Conservation (phyloP, 2,329 filamentous ascomycete species). For the Monosporascus sp. region DNA sequence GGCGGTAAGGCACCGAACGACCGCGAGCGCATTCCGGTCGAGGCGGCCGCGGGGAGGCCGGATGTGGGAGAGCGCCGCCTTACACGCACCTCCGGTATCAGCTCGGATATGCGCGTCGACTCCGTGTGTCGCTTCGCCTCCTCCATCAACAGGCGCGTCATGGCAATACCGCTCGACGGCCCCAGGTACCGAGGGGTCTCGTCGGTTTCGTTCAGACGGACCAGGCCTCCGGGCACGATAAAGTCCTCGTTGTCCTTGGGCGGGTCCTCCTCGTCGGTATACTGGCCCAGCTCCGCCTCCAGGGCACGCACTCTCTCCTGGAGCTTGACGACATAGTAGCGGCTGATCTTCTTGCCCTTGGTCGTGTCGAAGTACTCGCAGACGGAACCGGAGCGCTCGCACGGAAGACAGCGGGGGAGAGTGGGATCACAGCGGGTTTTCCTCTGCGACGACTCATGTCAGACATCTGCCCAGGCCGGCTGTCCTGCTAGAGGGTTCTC, state of each 20-base stretch:
- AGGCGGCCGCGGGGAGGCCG: neutral
- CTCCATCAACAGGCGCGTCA: slow-evolving; percentile 93
- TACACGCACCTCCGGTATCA: slow-evolving; percentile 70
- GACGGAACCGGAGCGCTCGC: slow-evolving; percentile 82
- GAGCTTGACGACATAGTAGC: slow-evolving; percentile 87
- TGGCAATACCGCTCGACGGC: slow-evolving; percentile 90
- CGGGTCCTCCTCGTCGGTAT: slow-evolving; percentile 71
- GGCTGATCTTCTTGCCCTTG: slow-evolving; percentile 79
- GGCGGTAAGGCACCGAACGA: slow-evolving; percentile 49
- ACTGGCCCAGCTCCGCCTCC: slow-evolving; percentile 73
- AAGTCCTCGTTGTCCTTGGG: slow-evolving; percentile 76
- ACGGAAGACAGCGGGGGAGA: slow-evolving; percentile 85
- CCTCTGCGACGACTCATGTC: slow-evolving; percentile 49
- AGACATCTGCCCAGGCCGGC: neutral
- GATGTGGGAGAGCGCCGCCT: slow-evolving; percentile 42
- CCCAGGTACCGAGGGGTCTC: slow-evolving; percentile 86
- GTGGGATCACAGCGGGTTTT: slow-evolving; percentile 96
- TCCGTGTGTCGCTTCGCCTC: slow-evolving; percentile 91
- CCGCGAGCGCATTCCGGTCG: slow-evolving; percentile 53
- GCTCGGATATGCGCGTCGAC: slow-evolving; percentile 84
- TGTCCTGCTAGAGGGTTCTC: neutral
- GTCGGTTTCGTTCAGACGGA: slow-evolving; percentile 78
- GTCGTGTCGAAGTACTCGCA: slow-evolving; percentile 95
- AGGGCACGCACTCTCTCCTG: slow-evolving; percentile 81
- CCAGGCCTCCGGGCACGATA: slow-evolving; percentile 78